Percentiles rank a stretch among this genome's conserved stretches.
phyloP scores from a whole-genome alignment of 495 filamentous ascomycete species.

The Saxophila tyrrhenica region DNA sequence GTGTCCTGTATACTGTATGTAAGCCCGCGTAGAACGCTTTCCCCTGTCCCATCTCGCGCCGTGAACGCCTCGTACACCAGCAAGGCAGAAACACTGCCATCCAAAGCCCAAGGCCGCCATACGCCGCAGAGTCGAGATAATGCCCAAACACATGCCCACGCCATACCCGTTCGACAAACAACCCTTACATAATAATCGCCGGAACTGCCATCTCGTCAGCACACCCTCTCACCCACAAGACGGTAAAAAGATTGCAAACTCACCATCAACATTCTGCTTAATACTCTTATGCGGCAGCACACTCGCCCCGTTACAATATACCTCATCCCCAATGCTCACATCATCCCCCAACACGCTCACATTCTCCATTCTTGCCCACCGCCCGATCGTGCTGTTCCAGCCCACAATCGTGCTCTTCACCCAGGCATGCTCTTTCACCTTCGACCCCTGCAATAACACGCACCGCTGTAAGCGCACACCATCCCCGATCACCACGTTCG shows the following conservation, averaged over 20 bases:
- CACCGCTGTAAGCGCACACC: conserved; percentile 91
- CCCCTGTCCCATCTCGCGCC: neutral
- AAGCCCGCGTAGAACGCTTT: neutral
- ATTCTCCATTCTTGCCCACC: conserved; percentile 95
- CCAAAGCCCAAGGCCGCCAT: neutral
- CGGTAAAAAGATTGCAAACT: conserved; percentile 20
- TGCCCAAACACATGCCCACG: neutral
- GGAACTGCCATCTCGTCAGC: conserved; percentile 5
- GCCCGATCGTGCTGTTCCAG: conserved; percentile 94
- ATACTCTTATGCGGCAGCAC: conserved; percentile 98
- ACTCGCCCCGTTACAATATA: conserved; percentile 97
- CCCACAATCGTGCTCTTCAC: conserved; percentile 98
- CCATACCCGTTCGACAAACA: neutral
- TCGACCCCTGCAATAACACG: conserved; percentile 77
- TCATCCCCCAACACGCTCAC: conserved; percentile 96
- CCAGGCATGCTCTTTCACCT: conserved; percentile 98
- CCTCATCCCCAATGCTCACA: conserved; percentile 96
- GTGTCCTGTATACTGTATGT: neutral
- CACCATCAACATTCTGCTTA: conserved; percentile 93
- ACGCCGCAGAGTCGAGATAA: neutral
- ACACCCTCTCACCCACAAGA: neutral
- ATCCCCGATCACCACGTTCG: conserved; percentile 88
- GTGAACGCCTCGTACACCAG: neutral
- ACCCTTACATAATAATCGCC: conserved; percentile 19
- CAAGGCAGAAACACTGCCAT: neutral